These are phyloP conservation scores for Arabidopsis suecica DNA, from an alignment of 345 rosid genomes.

Conservation along the genomic window DNA sequence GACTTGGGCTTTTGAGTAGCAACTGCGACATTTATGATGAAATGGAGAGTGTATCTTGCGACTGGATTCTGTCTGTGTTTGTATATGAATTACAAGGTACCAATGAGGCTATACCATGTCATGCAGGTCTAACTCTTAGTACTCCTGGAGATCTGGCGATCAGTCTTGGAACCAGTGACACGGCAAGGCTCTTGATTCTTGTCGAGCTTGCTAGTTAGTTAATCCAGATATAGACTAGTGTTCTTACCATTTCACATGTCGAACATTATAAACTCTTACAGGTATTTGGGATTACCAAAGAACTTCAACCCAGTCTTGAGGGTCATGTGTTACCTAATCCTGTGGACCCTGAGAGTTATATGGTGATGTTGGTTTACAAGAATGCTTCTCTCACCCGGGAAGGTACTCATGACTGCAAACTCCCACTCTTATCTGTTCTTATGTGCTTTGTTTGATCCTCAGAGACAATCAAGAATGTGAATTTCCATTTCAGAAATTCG, in stretches of 20 bases:
- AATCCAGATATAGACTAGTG: background rate
- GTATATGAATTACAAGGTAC: background rate
- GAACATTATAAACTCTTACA: constrained; percentile 44
- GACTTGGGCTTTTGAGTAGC: background rate
- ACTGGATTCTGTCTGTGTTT: background rate
- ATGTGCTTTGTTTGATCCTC: background rate
- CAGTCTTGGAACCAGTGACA: constrained; percentile 95
- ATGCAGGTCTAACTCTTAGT: constrained; percentile 81
- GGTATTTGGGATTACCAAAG: constrained; percentile 87
- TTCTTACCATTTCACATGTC: constrained; percentile 25
- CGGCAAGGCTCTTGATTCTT: constrained; percentile 56
- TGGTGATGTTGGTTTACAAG: constrained; percentile 90
- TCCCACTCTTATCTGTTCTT: background rate
- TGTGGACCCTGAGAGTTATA: constrained; percentile 86
- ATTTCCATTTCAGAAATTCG: constrained; percentile 62
- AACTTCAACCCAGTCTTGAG: constrained; percentile 79
- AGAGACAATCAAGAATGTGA: background rate
- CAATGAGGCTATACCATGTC: constrained; percentile 1
- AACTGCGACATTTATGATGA: constrained; percentile 1
- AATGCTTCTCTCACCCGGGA: constrained; percentile 94
- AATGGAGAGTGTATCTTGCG: background rate
- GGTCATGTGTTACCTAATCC: constrained; percentile 94
- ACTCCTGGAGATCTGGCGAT: constrained; percentile 89
- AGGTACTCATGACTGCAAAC: constrained; percentile 52
- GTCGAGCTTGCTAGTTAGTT: background rate